Conservation (phyloP, 2,329 filamentous ascomycete genomes). For the Domatiomyces globalis region DNA sequence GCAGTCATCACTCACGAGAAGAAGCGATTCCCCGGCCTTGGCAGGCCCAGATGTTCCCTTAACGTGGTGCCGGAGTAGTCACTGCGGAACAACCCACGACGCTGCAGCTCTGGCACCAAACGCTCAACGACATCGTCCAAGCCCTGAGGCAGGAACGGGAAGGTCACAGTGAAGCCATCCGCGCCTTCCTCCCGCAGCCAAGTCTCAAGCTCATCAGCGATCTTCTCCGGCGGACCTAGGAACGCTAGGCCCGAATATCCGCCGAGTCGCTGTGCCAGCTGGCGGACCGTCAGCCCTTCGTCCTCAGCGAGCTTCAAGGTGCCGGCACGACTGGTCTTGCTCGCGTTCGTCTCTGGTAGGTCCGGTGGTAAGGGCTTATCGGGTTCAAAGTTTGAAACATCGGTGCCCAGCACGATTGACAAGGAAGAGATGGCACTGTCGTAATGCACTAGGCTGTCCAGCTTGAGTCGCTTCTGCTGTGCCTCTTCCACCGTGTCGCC, state of each 20-base stretch:
- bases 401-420: slow-evolving; percentile 34
- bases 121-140: slow-evolving; percentile 35
- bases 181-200: slow-evolving; percentile 37
- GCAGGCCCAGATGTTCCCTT: slow-evolving; percentile 41
- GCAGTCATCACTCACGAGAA: no score
- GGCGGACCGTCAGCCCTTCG: slow-evolving; percentile 37
- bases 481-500: slow-evolving; percentile 38
- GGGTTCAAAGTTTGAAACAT: slow-evolving; percentile 36
- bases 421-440: slow-evolving; percentile 41
- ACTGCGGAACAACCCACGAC: slow-evolving; percentile 36
- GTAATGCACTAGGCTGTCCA: slow-evolving; percentile 41
- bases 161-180: slow-evolving; percentile 39
- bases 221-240: slow-evolving; percentile 35
- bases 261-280: slow-evolving; percentile 38
- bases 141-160: slow-evolving; percentile 39
- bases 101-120: slow-evolving; percentile 38
- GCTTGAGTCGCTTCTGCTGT: slow-evolving; percentile 32
- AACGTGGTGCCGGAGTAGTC: slow-evolving; percentile 41
- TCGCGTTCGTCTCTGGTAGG: slow-evolving; percentile 41
- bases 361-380: slow-evolving; percentile 36
- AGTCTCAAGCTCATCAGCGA: slow-evolving; percentile 36
- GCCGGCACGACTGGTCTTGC: slow-evolving; percentile 34
- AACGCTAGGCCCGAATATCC: slow-evolving; percentile 39
- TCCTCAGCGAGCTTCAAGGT: slow-evolving; percentile 33
- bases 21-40: slow-evolving; percentile 32